phyloP scores from a whole-genome alignment of 495 filamentous ascomycete species.

The Platismatia glauca region DNA sequence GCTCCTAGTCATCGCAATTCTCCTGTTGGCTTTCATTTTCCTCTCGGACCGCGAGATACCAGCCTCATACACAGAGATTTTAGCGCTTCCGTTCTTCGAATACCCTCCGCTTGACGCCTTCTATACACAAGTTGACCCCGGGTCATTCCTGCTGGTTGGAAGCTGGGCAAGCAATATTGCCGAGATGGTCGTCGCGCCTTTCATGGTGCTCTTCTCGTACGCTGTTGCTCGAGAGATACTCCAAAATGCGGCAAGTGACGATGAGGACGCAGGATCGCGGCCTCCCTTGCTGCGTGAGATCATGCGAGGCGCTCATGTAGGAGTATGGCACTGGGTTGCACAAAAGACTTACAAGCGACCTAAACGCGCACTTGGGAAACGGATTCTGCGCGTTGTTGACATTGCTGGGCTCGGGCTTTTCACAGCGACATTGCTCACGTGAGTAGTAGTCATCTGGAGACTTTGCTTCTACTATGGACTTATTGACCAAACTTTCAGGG shows the following conservation, averaged over 20 bases:
- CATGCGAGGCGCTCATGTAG: constrained; percentile 8
- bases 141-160: constrained; percentile 11
- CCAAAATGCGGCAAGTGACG: not conserved
- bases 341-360: not conserved
- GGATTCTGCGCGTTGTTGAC: constrained; percentile 4
- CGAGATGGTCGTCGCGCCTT: constrained; percentile 10
- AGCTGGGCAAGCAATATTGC: constrained; percentile 19
- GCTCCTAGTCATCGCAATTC: constrained; percentile 9
- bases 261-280: not conserved
- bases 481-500: not conserved
- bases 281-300: constrained; percentile 13
- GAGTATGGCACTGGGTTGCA: constrained; percentile 13
- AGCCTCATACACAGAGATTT: not conserved
- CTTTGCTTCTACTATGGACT: not conserved
- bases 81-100: not conserved
- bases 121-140: constrained; percentile 1
- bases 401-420: constrained; percentile 9
- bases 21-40: constrained; percentile 14
- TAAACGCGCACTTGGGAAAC: not conserved
- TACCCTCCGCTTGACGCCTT: not conserved
- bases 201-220: constrained; percentile 18
- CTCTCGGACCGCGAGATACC: constrained; percentile 4
- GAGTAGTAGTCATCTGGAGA: not conserved
- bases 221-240: constrained; percentile 13
- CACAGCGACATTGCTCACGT: constrained; percentile 6